Conservation (phyloP, 2,329 filamentous ascomycete species). For the Penicillium griseofulvum region DNA sequence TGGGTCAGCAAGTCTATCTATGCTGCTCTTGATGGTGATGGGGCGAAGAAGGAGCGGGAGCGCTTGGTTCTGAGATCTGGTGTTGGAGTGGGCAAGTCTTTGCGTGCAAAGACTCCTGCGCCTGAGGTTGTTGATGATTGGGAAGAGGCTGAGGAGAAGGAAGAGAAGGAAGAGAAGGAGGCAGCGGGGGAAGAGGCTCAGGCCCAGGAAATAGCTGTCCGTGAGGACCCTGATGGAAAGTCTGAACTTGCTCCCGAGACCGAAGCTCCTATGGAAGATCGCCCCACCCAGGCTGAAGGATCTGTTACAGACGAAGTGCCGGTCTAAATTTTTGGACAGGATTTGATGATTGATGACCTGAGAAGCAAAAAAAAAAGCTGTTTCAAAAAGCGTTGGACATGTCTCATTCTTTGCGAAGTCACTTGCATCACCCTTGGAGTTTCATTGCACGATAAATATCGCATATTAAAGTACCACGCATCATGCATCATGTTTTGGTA, state of each 20-base stretch:
- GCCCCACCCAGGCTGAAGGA: neutral
- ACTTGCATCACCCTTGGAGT: neutral
- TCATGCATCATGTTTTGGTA: neutral
- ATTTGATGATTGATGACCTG: slow-evolving; percentile 6
- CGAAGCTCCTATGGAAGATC: neutral
- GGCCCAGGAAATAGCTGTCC: slow-evolving; percentile 12
- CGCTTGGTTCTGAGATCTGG: slow-evolving; percentile 37
- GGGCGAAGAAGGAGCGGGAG: slow-evolving; percentile 34
- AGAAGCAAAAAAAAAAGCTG: neutral
- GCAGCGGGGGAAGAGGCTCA: slow-evolving; percentile 32
- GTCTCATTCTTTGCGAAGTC: neutral
- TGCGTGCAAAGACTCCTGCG: slow-evolving; percentile 22
- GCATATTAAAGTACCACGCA: neutral
- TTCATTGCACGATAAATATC: neutral
- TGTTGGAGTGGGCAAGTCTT: slow-evolving; percentile 32
- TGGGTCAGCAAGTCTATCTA: slow-evolving; percentile 32
- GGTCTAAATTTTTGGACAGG: neutral
- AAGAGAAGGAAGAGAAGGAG: slow-evolving; percentile 41
- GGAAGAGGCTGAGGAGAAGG: slow-evolving; percentile 47
- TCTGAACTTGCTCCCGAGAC: neutral
- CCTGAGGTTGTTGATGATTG: slow-evolving; percentile 46
- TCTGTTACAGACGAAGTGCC: neutral
- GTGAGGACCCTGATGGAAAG: slow-evolving; percentile 2
- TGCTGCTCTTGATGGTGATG: slow-evolving; percentile 29
- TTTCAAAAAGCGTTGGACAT: neutral